A percentile compares a stretch with the other conserved stretches of the same genome.
These are phyloP conservation scores for Trichoderma sp. DNA, from an alignment of 2,329 filamentous ascomycete species.

Conservation along the genomic window DNA sequence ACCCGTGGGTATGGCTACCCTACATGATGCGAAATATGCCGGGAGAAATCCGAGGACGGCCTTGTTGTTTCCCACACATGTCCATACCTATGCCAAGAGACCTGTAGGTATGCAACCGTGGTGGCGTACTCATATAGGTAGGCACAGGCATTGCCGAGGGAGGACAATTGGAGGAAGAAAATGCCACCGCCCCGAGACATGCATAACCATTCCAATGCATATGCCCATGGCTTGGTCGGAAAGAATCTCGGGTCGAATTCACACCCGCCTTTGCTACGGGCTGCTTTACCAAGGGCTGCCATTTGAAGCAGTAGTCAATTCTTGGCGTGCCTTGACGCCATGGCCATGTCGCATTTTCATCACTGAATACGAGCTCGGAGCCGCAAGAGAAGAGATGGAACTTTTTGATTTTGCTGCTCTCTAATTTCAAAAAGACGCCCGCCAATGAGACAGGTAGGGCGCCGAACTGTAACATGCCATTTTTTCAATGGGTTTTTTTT, in stretches of 20 bases:
- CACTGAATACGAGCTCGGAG: constrained; percentile 8
- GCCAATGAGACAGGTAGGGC: neutral
- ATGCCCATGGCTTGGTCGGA: neutral
- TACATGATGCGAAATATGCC: neutral
- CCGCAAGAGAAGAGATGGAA: neutral
- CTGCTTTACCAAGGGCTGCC: neutral
- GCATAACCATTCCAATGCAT: constrained; percentile 1
- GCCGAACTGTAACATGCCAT: neutral
- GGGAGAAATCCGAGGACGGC: neutral
- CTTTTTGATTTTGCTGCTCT: neutral
- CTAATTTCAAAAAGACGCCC: neutral
- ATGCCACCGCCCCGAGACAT: neutral
- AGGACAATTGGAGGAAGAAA: neutral
- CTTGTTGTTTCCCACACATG: neutral
- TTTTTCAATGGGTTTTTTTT: too few relatives aligned
- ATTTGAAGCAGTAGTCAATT: neutral
- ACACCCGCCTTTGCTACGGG: neutral
- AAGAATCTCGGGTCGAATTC: constrained; percentile 5
- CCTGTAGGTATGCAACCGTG: neutral
- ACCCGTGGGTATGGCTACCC: neutral
- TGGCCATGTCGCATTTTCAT: neutral
- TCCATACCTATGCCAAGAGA: neutral
- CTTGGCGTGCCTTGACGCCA: neutral
- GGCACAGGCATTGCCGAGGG: neutral
- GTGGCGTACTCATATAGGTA: neutral